Percentiles rank a stretch among this genome's conserved stretches.
These are phyloP conservation scores for Cynara cardunculus DNA, from an alignment of 129 eudicot genomes.

Conservation along the genomic window DNA sequence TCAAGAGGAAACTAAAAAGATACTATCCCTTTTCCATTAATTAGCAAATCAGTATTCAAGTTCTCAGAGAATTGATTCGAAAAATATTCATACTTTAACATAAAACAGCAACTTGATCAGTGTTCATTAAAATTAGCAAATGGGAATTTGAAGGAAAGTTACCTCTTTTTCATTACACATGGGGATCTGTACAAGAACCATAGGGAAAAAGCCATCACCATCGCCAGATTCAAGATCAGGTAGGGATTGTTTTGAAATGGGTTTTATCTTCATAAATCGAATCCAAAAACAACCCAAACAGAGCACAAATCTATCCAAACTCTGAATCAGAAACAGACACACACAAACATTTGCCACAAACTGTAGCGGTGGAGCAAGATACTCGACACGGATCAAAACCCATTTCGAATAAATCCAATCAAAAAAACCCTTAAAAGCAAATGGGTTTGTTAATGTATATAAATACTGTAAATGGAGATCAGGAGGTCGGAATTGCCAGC, in stretches of 20 bases:
- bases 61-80: not conserved
- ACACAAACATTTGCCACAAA: constrained; percentile 46
- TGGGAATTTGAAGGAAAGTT: too few relatives aligned
- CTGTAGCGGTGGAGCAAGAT: constrained; percentile 65
- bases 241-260: constrained; percentile 33
- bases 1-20: too few relatives aligned
- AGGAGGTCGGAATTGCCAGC: constrained; percentile 42
- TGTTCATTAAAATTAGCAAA: too few relatives aligned
- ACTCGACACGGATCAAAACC: constrained; percentile 53
- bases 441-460: constrained; percentile 22
- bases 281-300: constrained; percentile 71
- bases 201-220: constrained; percentile 55
- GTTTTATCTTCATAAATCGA: constrained; percentile 42
- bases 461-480: constrained; percentile 43
- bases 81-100: not conserved
- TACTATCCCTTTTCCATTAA: too few relatives aligned
- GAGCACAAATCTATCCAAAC: constrained; percentile 54
- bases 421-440: constrained; percentile 37
- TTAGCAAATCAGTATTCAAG: not conserved
- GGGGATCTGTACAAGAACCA: constrained; percentile 40
- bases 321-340: constrained; percentile 56
- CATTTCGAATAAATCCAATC: constrained; percentile 46
- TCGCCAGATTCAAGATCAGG: constrained; percentile 62
- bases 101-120: not conserved
- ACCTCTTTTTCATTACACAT: constrained; percentile 16